Evolutionary conservation across 2,329 filamentous ascomycete genomes (phyloP), one percentile per base, ranked within the genome.

Genomic region (Hypoxylon sp.): DNA sequence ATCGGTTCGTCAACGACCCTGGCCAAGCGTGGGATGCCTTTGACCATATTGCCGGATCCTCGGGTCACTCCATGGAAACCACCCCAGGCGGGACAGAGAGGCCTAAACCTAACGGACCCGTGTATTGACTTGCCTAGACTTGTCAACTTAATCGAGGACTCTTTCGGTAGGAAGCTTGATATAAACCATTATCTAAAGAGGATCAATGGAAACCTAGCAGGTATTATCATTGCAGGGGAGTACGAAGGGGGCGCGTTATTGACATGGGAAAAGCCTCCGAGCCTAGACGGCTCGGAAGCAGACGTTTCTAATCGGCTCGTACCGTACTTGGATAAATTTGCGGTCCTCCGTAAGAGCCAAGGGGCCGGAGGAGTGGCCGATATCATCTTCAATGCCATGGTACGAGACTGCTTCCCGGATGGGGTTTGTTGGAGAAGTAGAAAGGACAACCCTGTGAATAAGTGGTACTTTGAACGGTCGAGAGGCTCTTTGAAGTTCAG

Each of bases 391-490:
- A 97, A 96, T 68, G 91, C 94, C 32, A 97, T 99, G 92, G 93
- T 97, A 4, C 87, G 92, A 27, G 89, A 90, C 19, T 97, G 94
- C 73, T 96, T 98, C 71, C 94, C 94, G 0, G 80, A 88, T 2
- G 96, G 96, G 0, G 92, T 98, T 1, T 96, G 94, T 75, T 99
- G 96, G 96, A 85, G 94, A 61, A 96, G 92, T 76, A 85, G 96
- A 54, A 91, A 91, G 74, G 88, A 94, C 76, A 98, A 99, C 75
- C 95, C 94, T 0, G 96, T 99, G 3, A 99, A 99, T 76, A 97
- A 97, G 77, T 99, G 96, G 96, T 99, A 99, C 78, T 97, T 98
- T 80, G 96, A 99, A 80, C 86, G 96, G 50, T 93, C 92, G 2
- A 82, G 87, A 50, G 96, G 96, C 0, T 94, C 90, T 1, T 91